Base-by-base conservation (phyloP, 169 alveolate genomes). In the Cryptosporidium parvum region DNA sequence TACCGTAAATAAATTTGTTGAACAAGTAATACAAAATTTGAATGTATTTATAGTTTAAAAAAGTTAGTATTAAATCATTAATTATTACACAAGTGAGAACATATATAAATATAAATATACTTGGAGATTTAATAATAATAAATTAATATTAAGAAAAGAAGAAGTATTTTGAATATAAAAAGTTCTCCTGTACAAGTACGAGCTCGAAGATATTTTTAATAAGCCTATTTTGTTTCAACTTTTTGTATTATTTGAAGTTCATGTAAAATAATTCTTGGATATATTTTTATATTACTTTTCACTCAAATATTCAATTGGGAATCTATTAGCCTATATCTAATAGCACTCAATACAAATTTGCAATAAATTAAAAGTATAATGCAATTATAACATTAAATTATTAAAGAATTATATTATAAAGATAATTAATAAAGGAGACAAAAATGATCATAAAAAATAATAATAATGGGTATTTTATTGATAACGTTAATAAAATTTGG, bases 401-500 rank as follows among this genome's bases (percentile, higher is more conserved):
- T 7, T 3, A 65, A 26, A 9, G n/a, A 56, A 9, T 26, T 26
- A 3, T 23, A 26, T 56, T n/a, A 21, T 12, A 0, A 56, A 51
- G 52, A 23, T 42, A 70, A 70, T 35, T 72, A 51, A 3, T 10
- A 45, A 31, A 35, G 21, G 12, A 5, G 14, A 53, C 14, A 3
- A 70, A 75, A 59, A 75, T 91, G 84, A 80, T 91, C 35, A 67
- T 51, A 9, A 85, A 85, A 65, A 85, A 86, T 33, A 91, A 85
- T 48, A 80, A 73, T 39, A 42, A 52, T 9, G 85, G 52, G 23
- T 85, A 52, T 65, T 48, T 85, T 33, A 69, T 85, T 39, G 71
- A 86, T 45, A 42, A 61, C 9, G 23, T 44, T 45, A 86, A 33
- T 58, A 87, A 56, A 29, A 65, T 80, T 44, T 91, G 52, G 85